These are phyloP conservation scores for Serendipita sp. DNA, from an alignment of 768 basidiomycete species.

Conservation along the genomic window DNA sequence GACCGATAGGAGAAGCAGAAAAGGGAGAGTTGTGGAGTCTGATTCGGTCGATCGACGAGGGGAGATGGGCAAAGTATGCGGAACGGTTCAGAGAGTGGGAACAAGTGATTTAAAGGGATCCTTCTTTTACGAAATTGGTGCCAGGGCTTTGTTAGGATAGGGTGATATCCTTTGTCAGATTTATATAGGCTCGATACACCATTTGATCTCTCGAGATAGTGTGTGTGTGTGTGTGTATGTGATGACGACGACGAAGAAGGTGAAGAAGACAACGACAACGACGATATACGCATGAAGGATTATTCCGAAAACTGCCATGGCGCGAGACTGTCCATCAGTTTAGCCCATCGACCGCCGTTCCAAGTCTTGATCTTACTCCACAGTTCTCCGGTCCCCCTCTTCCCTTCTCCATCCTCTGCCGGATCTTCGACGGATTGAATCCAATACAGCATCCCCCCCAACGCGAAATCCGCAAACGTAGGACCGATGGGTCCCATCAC, in stretches of 20 bases:
- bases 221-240: no score
- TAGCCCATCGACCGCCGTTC: no score
- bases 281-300: no score
- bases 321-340: no score
- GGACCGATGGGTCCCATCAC: background rate
- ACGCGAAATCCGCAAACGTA: constrained; percentile 1
- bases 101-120: background rate
- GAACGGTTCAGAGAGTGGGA: background rate
- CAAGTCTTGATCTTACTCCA: background rate
- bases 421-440: background rate
- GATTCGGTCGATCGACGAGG: background rate
- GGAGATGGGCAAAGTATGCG: background rate
- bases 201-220: no score
- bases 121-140: no score
- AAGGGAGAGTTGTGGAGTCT: background rate
- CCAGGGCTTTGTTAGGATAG: no score
- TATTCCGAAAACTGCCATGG: no score
- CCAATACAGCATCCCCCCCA: background rate
- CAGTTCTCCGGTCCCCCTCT: background rate
- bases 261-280: no score
- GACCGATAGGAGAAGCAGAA: background rate
- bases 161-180: no score
- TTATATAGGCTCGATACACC: no score
- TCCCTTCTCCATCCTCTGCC: background rate
- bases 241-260: no score